Percentiles rank a stretch among this genome's conserved stretches.
phyloP scores from a whole-genome alignment of 116 monocot species.

The Iris pallida region DNA sequence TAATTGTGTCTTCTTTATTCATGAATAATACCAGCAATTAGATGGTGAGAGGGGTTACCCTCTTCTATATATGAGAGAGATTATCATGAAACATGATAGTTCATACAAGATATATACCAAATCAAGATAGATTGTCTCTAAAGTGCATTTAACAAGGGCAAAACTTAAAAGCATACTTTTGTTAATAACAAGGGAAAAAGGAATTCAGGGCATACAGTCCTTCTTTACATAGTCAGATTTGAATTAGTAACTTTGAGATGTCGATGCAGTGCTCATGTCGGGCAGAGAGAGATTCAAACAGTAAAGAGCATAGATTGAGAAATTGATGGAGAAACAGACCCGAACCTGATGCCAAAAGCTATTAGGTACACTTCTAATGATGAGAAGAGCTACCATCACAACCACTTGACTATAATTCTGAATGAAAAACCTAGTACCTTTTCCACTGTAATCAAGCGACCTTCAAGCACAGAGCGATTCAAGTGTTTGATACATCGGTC shows the following conservation, averaged over 20 bases:
- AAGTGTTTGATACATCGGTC: slow-evolving; percentile 62
- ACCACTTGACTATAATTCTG: too few relatives aligned
- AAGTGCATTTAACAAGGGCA: too few relatives aligned
- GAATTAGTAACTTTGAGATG: slow-evolving; percentile 40
- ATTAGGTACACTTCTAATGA: slow-evolving; percentile 35
- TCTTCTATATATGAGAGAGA: too few relatives aligned
- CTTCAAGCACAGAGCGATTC: slow-evolving; percentile 71
- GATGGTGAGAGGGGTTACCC: too few relatives aligned
- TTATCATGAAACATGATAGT: too few relatives aligned
- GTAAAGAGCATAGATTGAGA: slow-evolving; percentile 56
- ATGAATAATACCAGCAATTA: too few relatives aligned
- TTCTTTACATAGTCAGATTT: slow-evolving; percentile 42
- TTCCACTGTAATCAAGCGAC: slow-evolving; percentile 61
- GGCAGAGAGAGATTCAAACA: slow-evolving; percentile 44
- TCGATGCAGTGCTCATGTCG: slow-evolving; percentile 55
- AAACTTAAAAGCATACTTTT: slow-evolving; percentile 3
- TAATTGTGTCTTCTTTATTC: too few relatives aligned
- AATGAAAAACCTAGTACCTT: slow-evolving; percentile 35
- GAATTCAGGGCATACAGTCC: slow-evolving; percentile 53
- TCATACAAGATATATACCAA: too few relatives aligned
- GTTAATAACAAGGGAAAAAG: slow-evolving; percentile 19
- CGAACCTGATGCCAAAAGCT: slow-evolving; percentile 62
- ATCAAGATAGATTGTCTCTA: too few relatives aligned
- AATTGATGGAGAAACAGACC: slow-evolving; percentile 51
- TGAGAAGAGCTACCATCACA: slow-evolving; percentile 11